These are phyloP conservation scores for Chimonanthus salicifolius DNA, from an alignment of 164 flowering plant species.

Conservation along the genomic window DNA sequence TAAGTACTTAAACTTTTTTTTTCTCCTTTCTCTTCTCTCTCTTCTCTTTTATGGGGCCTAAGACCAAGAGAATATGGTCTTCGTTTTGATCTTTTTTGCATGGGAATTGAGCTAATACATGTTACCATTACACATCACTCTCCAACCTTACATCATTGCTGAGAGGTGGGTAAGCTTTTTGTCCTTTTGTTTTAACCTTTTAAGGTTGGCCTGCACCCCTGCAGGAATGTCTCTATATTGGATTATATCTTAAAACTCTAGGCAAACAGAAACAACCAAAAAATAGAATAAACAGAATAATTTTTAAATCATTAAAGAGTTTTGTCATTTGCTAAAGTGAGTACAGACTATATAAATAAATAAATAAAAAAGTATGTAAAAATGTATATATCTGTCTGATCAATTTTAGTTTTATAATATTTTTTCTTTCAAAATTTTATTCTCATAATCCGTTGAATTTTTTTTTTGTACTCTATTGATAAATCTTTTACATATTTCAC, in stretches of 20 bases:
- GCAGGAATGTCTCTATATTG: constrained; percentile 30
- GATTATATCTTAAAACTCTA: not conserved
- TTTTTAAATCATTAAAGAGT: not conserved
- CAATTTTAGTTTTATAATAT: not conserved
- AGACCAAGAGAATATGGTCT: constrained; percentile 14
- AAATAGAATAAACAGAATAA: not conserved
- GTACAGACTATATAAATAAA: too few relatives aligned
- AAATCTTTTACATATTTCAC: not conserved
- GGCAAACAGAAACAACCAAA: not conserved
- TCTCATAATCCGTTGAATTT: not conserved
- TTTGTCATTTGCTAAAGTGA: too few relatives aligned
- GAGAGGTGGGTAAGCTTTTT: constrained; percentile 1
- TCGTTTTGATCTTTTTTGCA: constrained; percentile 24
- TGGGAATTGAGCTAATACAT: constrained; percentile 20
- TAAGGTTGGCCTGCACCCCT: constrained; percentile 29
- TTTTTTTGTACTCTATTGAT: not conserved
- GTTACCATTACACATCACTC: constrained; percentile 3
- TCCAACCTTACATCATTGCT: not conserved
- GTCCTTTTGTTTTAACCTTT: constrained; percentile 12
- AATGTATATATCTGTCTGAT: too few relatives aligned
- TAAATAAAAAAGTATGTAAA: not conserved
- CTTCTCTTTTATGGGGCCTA: constrained; percentile 2
- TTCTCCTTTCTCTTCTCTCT: constrained; percentile 19
- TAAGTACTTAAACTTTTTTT: constrained; percentile 23
- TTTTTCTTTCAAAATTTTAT: not conserved